These are phyloP conservation scores for Cyclostephanos invisitatus DNA, from an alignment of 108 stramenopile species.

Conservation along the genomic window DNA sequence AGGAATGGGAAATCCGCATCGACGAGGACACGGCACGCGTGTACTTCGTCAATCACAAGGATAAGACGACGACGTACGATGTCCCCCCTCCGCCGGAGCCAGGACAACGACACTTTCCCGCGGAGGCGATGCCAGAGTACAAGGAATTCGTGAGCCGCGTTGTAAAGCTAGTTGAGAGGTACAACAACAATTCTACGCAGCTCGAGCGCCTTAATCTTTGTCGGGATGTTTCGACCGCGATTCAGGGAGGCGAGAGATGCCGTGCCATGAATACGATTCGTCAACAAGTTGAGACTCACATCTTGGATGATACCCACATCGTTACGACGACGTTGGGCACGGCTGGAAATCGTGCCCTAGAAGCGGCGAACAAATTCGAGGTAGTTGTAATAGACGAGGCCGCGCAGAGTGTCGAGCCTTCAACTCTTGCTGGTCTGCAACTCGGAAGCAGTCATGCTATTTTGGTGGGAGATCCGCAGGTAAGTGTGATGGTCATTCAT, in stretches of 20 bases:
- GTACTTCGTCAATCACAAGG: slow-evolving; percentile 90
- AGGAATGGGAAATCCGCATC: slow-evolving; percentile 92
- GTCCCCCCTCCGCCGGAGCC: slow-evolving; percentile 84
- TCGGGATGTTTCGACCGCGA: slow-evolving; percentile 21
- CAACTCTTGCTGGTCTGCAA: slow-evolving; percentile 92
- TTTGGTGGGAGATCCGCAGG: slow-evolving; percentile 91
- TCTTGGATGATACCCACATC: slow-evolving; percentile 90
- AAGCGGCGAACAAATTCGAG: slow-evolving; percentile 88
- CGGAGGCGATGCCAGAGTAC: slow-evolving; percentile 84
- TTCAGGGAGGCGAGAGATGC: slow-evolving; percentile 25
- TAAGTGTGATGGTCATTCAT: background rate
- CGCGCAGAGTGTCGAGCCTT: slow-evolving; percentile 95
- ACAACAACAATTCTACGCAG: slow-evolving; percentile 65
- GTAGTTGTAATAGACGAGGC: slow-evolving; percentile 99
- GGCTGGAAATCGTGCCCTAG: slow-evolving; percentile 81
- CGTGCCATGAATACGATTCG: slow-evolving; percentile 52
- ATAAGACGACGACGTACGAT: slow-evolving; percentile 76
- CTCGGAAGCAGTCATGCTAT: slow-evolving; percentile 86
- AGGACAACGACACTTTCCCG: slow-evolving; percentile 56
- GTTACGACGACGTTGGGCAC: slow-evolving; percentile 97
- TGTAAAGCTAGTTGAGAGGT: slow-evolving; percentile 78
- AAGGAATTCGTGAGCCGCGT: slow-evolving; percentile 59
- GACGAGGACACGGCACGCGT: slow-evolving; percentile 69
- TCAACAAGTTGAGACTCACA: slow-evolving; percentile 70
- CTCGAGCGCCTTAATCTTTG: slow-evolving; percentile 68